These are phyloP conservation scores for Amanita rubescens DNA, from an alignment of 768 basidiomycete species.

Conservation along the genomic window DNA sequence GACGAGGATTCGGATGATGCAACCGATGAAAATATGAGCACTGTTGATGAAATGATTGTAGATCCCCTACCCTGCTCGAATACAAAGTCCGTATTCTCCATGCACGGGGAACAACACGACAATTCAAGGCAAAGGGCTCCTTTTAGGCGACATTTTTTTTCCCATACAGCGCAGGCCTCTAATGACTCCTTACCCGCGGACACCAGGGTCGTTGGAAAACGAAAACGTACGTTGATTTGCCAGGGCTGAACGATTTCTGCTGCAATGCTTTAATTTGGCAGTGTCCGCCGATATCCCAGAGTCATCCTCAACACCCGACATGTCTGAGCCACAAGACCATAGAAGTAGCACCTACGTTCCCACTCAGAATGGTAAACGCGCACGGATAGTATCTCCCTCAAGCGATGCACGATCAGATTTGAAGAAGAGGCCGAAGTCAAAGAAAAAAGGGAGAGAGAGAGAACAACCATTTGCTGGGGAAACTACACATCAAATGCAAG, in stretches of 20 bases:
- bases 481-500: not conserved
- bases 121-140: no score
- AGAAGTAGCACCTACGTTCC: conserved; percentile 16
- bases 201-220: not conserved
- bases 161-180: no score
- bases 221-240: not conserved
- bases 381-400: conserved; percentile 41
- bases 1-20: not conserved
- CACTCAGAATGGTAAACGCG: conserved; percentile 35
- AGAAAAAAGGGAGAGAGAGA: not conserved
- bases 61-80: conserved; percentile 23
- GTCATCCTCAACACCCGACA: not conserved
- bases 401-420: conserved; percentile 30
- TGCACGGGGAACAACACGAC: not conserved
- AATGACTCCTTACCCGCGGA: not conserved
- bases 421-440: conserved; percentile 26
- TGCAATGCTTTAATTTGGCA: not conserved
- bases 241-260: not conserved
- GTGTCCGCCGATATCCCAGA: not conserved
- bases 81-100: no score
- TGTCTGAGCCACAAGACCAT: not conserved
- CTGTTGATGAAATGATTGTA: conserved; percentile 45
- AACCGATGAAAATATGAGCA: conserved; percentile 31
- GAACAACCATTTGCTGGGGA: no score
- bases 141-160: no score